Evolutionary conservation across 1,284 basidiomycete genomes (phyloP), one percentile per base, ranked within the genome.

Genomic region (Melampsora americana): DNA sequence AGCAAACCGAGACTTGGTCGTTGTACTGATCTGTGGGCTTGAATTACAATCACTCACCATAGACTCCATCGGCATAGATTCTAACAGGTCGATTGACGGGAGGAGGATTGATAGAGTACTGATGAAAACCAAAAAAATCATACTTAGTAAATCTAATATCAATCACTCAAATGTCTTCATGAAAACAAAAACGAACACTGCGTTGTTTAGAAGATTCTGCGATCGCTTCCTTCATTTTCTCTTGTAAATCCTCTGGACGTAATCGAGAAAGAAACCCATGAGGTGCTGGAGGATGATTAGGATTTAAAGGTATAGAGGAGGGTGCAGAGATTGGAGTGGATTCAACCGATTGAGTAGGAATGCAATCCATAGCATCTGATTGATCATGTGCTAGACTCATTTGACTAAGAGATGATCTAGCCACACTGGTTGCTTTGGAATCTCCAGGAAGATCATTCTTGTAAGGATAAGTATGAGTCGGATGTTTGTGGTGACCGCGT

Each of bases 21-120:
- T 42, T 1, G 39, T 1, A 42, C 39, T 42, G n/a, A n/a, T n/a
- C n/a, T 28, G 44, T 50, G n/a, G 39, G 26, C 5, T 35, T 11
- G 48, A 1, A 60, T n/a, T n/a, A n/a, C n/a, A 69, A 60, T 48
- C 28, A 42, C 70, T 56, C 2, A 73, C 70, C 72, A 56, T 74
- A 74, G 50, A 74, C 72, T 26, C 72, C 72, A 84, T 99, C 96
- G 0, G 96, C 95, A 81, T 97, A 99, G 60, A 99, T 88, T 77
- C 95, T 87, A 20, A 96, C 88, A 0, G 94, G 92, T 69, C 95
- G 86, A 77, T 87, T 89, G 16, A 84, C 85, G 0, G 93, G 91
- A 0, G 95, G 93, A 42, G 87, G 84, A 79, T 92, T 95, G 81
- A 95, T 94, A 82, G 87, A 90, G 85, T 95, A 98, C 70, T 73